Evolutionary conservation across 2,329 filamentous ascomycete genomes (phyloP).

Genomic region (Pseudocercospora eumusae): DNA sequence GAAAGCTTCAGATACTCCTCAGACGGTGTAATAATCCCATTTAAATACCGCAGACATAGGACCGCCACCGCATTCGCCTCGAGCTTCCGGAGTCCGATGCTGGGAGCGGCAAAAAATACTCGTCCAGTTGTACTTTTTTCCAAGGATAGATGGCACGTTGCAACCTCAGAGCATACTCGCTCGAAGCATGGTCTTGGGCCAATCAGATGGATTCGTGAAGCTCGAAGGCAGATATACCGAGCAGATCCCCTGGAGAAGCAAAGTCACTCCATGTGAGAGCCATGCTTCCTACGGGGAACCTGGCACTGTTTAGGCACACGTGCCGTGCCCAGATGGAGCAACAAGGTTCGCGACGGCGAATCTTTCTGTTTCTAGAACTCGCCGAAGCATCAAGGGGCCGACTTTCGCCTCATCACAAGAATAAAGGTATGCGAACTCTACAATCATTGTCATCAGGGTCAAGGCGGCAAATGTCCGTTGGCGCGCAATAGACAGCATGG

Average conservation of each 20-base stretch:
- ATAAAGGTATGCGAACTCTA: background rate
- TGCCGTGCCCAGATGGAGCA: background rate
- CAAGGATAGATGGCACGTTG: background rate
- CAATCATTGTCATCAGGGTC: background rate
- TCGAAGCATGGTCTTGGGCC: background rate
- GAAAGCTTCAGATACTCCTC: background rate
- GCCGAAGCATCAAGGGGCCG: background rate
- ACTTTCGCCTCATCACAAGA: background rate
- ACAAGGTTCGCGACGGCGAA: background rate
- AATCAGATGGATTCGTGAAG: background rate
- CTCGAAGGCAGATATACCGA: slow-evolving; percentile 1
- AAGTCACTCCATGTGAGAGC: slow-evolving; percentile 4
- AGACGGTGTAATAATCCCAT: background rate
- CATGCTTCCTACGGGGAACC: slow-evolving; percentile 4
- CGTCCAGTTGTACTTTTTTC: background rate
- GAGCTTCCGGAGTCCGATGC: background rate
- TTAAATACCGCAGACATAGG: background rate
- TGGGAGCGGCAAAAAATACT: background rate
- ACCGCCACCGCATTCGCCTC: background rate
- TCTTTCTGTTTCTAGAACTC: background rate
- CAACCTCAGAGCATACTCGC: background rate
- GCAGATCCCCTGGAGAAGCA: background rate
- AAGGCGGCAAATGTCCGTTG: background rate
- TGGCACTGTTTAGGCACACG: background rate
- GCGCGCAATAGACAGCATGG: background rate